A percentile compares a stretch with the other conserved stretches of the same genome.
Conservation (phyloP, 2,329 filamentous ascomycete genomes). For the Aspergillus awamori region DNA sequence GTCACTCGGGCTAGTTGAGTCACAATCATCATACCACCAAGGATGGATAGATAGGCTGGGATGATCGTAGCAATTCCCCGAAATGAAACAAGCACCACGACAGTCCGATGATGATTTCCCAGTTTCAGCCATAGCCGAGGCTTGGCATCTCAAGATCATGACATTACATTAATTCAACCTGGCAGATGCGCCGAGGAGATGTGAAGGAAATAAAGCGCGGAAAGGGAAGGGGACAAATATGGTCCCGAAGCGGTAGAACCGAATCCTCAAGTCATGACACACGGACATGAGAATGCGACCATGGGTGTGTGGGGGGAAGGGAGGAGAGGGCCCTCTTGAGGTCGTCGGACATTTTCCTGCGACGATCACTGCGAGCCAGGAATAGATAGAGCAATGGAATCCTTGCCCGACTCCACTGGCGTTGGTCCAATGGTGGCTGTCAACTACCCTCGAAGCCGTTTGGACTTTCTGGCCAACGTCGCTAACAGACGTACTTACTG, state of each 20-base stretch:
- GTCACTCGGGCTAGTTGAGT: not conserved
- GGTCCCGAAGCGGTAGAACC: constrained; percentile 1
- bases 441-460: constrained; percentile 11
- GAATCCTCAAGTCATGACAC: not conserved
- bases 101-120: not conserved
- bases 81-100: not conserved
- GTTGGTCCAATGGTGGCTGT: constrained; percentile 14
- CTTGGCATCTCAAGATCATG: too few relatives aligned
- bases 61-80: not conserved
- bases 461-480: constrained; percentile 6
- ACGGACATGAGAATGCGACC: not conserved
- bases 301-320: not conserved
- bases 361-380: constrained; percentile 25
- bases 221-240: not conserved
- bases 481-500: not conserved
- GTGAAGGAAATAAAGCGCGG: not conserved
- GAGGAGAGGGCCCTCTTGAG: not conserved
- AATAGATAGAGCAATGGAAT: constrained; percentile 23
- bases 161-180: not conserved
- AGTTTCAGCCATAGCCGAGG: not conserved
- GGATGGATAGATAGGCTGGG: not conserved
- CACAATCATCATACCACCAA: not conserved
- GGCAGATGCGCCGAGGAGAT: not conserved
- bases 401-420: constrained; percentile 15
- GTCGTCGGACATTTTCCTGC: constrained; percentile 23